Conservation (phyloP, 2,329 filamentous ascomycete genomes). For the Trichophyton simii region DNA sequence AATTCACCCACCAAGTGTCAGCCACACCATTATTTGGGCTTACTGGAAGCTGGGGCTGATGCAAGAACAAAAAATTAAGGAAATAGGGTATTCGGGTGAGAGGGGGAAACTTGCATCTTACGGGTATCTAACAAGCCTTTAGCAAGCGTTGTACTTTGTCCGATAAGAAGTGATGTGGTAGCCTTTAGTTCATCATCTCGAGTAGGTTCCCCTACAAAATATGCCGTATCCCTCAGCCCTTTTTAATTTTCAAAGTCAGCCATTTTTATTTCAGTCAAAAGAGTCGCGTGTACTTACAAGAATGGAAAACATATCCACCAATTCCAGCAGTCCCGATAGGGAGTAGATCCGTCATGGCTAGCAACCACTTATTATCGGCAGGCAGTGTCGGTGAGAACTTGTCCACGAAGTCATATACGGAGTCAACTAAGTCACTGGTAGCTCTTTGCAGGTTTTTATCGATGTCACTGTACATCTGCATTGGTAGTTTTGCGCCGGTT, state of each 20-base stretch:
- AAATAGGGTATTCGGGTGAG: not conserved
- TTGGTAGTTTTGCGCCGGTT: not conserved
- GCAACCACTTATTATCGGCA: conserved; percentile 8
- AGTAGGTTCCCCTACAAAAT: not conserved
- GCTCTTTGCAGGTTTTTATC: not conserved
- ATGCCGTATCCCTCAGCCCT: not conserved
- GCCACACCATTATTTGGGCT: not conserved
- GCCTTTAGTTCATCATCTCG: not conserved
- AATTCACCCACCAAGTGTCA: not conserved
- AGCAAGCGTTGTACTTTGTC: not conserved
- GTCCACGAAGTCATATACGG: not conserved
- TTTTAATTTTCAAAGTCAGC: not conserved
- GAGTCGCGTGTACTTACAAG: not conserved
- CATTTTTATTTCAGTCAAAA: not conserved
- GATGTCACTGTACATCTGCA: not conserved
- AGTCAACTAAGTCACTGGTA: not conserved
- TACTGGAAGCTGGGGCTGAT: not conserved
- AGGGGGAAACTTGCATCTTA: not conserved
- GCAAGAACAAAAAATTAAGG: not conserved
- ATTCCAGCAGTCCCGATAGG: conserved; percentile 7
- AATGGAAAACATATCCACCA: conserved; percentile 11
- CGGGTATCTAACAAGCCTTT: not conserved
- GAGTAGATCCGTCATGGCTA: conserved; percentile 10
- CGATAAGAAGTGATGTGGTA: not conserved
- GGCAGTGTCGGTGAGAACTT: conserved; percentile 13